phyloP scores from a whole-genome alignment of 164 flowering plant genomes.

The Kalanchoe fedtschenkoi region DNA sequence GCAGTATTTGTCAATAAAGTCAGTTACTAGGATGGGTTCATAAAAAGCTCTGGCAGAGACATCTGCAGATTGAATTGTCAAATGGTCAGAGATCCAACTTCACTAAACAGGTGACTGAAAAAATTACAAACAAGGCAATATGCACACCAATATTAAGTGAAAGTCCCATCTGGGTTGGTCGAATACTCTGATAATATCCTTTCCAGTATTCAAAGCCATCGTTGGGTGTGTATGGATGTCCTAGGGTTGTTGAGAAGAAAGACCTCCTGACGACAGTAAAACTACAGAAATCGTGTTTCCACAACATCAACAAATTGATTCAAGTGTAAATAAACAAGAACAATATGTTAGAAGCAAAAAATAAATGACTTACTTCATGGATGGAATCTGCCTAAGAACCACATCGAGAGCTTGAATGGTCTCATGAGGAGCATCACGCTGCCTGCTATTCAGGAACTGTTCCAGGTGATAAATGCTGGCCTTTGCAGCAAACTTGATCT shows the following conservation, averaged over 20 bases:
- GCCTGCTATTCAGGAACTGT: constrained; percentile 33
- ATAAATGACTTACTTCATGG: constrained; percentile 17
- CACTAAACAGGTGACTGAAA: not conserved
- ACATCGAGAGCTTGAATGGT: constrained; percentile 62
- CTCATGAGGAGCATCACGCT: constrained; percentile 52
- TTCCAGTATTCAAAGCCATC: constrained; percentile 60
- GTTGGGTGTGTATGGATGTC: no score
- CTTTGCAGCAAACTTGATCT: constrained; percentile 42
- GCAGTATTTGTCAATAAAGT: constrained; percentile 53
- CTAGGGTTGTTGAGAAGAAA: constrained; percentile 28
- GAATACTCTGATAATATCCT: constrained; percentile 70
- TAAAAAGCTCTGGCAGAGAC: constrained; percentile 64
- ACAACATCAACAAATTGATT: no score
- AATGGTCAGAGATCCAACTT: not conserved
- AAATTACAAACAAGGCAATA: not conserved
- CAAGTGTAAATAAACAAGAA: constrained; percentile 29
- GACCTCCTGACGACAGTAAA: constrained; percentile 45
- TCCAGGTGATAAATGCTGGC: constrained; percentile 39
- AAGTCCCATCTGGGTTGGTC: constrained; percentile 77
- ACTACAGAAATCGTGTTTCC: no score
- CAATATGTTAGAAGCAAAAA: not conserved
- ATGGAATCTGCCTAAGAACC: constrained; percentile 44
- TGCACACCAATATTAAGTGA: constrained; percentile 65
- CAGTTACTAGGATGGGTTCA: constrained; percentile 68
- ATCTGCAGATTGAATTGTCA: constrained; percentile 20